Percentiles rank a stretch among this genome's conserved stretches.
These are phyloP conservation scores for Trichoderma aggressivum DNA, from an alignment of 2,329 filamentous ascomycete species.

Conservation along the genomic window DNA sequence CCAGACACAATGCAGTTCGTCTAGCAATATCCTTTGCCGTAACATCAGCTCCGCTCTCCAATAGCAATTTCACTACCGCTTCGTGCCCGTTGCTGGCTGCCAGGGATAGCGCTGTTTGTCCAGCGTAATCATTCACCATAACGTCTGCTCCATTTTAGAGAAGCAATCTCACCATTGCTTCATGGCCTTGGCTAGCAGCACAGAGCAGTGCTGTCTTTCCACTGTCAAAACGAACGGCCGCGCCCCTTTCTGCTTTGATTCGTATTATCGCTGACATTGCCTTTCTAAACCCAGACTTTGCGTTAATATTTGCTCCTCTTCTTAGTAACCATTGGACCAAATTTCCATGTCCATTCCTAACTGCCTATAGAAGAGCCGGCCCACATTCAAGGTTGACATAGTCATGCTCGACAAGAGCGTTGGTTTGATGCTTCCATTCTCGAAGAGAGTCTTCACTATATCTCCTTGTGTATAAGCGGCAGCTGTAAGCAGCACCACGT, in stretches of 20 bases:
- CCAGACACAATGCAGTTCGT: background rate
- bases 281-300: background rate
- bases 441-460: background rate
- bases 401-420: background rate
- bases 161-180: background rate
- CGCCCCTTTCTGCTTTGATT: background rate
- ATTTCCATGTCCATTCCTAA: background rate
- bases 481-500: background rate
- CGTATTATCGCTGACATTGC: background rate
- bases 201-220: background rate
- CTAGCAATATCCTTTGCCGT: background rate
- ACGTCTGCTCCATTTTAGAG: background rate
- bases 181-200: background rate
- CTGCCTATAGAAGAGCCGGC: background rate
- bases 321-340: background rate
- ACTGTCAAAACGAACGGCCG: background rate
- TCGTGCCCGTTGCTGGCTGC: background rate
- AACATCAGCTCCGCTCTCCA: background rate
- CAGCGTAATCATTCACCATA: background rate
- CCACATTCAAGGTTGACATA: background rate
- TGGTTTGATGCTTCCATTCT: background rate
- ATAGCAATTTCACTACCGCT: background rate
- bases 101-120: background rate
- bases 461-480: background rate
- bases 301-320: background rate